phyloP scores from a whole-genome alignment of 129 eudicot species.

The Chrysanthemum makinoi region DNA sequence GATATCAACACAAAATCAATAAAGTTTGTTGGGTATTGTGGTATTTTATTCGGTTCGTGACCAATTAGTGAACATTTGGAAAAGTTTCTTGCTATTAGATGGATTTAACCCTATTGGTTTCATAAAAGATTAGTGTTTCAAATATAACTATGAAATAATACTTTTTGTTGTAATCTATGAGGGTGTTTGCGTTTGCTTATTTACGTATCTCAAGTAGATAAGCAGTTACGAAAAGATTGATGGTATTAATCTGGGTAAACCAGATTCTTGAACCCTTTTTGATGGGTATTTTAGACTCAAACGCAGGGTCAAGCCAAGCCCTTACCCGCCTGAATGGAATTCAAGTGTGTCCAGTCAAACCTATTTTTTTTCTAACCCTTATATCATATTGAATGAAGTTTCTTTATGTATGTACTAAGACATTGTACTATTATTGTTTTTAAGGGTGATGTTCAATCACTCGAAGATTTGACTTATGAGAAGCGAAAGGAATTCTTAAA shows the following conservation, averaged over 20 bases:
- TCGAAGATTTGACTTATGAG: conserved; percentile 90
- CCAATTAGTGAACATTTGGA: too few species aligned
- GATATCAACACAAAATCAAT: too few species aligned
- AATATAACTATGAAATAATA: too few species aligned
- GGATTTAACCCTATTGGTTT: too few species aligned
- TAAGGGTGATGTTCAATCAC: conserved; percentile 93
- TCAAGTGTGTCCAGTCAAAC: not conserved
- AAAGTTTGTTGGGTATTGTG: too few species aligned
- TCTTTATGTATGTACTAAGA: not conserved
- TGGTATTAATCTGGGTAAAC: not conserved
- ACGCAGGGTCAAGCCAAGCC: not conserved
- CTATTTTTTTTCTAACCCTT: not conserved
- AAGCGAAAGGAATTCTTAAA: conserved; percentile 67
- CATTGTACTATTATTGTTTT: conserved; percentile 21
- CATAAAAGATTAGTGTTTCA: too few species aligned
- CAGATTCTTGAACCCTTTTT: not conserved
- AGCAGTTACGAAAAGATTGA: not conserved
- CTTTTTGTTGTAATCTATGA: too few species aligned
- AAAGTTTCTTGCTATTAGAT: too few species aligned
- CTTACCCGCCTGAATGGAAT: not conserved
- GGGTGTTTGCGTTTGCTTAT: too few species aligned
- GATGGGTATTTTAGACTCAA: not conserved
- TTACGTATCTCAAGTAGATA: too few species aligned
- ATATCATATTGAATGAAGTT: not conserved
- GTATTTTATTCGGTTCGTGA: too few species aligned